phyloP scores from a whole-genome alignment of 768 basidiomycete species.

The Podaxis sp. region DNA sequence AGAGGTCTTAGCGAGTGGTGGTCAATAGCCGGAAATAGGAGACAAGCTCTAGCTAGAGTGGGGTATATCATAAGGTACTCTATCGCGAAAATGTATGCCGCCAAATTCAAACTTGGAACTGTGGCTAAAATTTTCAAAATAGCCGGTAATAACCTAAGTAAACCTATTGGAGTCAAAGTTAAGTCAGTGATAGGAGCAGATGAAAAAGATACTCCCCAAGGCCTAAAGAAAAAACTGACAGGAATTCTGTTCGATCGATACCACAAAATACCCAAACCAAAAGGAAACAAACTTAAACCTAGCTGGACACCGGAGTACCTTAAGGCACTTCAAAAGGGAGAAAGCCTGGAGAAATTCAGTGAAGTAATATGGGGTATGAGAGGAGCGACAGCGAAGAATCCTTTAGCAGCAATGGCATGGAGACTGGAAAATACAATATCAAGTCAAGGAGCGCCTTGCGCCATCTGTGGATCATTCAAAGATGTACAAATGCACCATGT shows the following conservation, averaged over 20 bases:
- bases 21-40: background rate
- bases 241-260: background rate
- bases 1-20: background rate
- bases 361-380: too few species aligned
- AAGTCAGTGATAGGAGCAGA: background rate
- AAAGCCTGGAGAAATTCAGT: background rate
- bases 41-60: background rate
- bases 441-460: background rate
- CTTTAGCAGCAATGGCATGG: background rate
- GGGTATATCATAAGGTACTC: background rate
- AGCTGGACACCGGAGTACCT: background rate
- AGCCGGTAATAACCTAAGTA: background rate
- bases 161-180: background rate
- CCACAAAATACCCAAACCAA: background rate
- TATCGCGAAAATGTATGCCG: background rate
- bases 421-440: background rate
- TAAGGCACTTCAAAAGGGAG: background rate
- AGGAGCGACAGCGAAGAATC: background rate
- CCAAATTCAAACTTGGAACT: background rate
- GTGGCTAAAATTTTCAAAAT: background rate
- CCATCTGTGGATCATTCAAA: background rate
- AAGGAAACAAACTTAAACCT: background rate
- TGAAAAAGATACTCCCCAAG: background rate
- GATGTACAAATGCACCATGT: background rate
- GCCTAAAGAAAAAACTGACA: background rate